Evolutionary conservation across 2,329 filamentous ascomycete genomes (phyloP).

Genomic region (Colletotrichum somersetense): DNA sequence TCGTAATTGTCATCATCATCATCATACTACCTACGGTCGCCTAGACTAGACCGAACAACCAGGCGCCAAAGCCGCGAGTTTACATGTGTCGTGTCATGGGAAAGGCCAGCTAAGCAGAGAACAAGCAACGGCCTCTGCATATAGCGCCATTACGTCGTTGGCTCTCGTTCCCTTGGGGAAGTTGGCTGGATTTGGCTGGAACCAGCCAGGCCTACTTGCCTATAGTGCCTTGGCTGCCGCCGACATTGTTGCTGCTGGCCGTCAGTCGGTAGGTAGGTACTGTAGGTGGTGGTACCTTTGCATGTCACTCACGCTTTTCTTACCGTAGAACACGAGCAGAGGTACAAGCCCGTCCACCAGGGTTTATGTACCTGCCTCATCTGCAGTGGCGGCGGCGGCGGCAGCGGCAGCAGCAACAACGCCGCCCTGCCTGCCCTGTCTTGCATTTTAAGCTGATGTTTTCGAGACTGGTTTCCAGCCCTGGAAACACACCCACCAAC

Average conservation of each 20-base stretch:
- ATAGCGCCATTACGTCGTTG: slow-evolving; percentile 41
- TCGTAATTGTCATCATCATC: slow-evolving; percentile 8
- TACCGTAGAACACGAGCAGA: background rate
- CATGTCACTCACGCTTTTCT: background rate
- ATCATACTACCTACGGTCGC: slow-evolving; percentile 2
- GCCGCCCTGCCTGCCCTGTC: background rate
- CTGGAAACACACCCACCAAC: slow-evolving; percentile 12
- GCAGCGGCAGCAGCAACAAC: background rate
- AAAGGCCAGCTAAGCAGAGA: background rate
- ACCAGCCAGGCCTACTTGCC: background rate
- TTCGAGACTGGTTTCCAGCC: slow-evolving; percentile 11
- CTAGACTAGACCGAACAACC: slow-evolving; percentile 14
- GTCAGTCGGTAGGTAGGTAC: background rate
- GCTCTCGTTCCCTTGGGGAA: slow-evolving; percentile 27
- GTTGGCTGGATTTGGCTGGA: background rate
- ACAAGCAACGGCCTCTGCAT: slow-evolving; percentile 6
- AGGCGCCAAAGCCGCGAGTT: slow-evolving; percentile 15
- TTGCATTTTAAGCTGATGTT: background rate
- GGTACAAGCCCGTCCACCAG: background rate
- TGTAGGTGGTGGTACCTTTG: background rate
- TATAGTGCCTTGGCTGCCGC: background rate
- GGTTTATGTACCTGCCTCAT: background rate
- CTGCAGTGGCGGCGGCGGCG: background rate
- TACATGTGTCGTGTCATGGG: background rate
- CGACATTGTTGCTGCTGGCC: background rate